Evolutionary conservation across 2,329 filamentous ascomycete species (phyloP), one percentile per base, ranked within the genome.

Genomic region (Cryphonectria naterciae): DNA sequence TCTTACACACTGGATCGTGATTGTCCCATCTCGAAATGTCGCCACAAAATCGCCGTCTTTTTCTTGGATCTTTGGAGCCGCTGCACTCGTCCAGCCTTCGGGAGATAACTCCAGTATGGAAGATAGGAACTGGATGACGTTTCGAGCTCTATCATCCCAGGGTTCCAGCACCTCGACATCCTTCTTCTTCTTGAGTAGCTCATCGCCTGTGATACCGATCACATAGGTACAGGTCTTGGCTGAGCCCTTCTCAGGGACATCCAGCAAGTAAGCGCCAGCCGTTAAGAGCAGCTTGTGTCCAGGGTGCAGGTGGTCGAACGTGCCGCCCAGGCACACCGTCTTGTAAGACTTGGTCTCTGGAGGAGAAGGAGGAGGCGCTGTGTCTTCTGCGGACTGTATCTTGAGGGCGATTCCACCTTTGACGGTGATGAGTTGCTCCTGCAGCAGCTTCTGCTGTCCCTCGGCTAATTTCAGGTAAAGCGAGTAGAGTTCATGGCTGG

Each of bases 271-370:
- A 0, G 91, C 88, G 0, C 92, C 93, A 73, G 95, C 95, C n/a
- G 95, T 94, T 28, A 99, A 88, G 28, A 99, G 87, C n/a, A 98
- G 86, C 82, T 98, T 99, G 83, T 99, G 96, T 7, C 96, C 96
- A 4, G 93, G 91, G 79, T 99, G 96, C 32, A 99, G 87, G 81
- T 98, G 94, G 80, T 99, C 96, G 81, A 98, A 99, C 0, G 96
- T 99, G 13, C 96, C 96, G 41, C 95, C 96, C 17, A 98, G 88
- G 67, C 92, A 93, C 65, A 97, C 92, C 19, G 88, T 86, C 71
- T 85, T 82, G 79, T 93, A 88, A 58, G 80, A 77, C 35, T 74
- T 73, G 2, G 78, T 78, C 6, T 58, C 69, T 58, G 76, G 76
- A 3, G 76, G 76, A 3, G 76, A 49, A 22, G 74, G 67, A 19